Percentiles rank a stretch among this genome's conserved stretches.
Conservation (phyloP, 352 stramenopile species). For the Stramenopiles sp. region DNA sequence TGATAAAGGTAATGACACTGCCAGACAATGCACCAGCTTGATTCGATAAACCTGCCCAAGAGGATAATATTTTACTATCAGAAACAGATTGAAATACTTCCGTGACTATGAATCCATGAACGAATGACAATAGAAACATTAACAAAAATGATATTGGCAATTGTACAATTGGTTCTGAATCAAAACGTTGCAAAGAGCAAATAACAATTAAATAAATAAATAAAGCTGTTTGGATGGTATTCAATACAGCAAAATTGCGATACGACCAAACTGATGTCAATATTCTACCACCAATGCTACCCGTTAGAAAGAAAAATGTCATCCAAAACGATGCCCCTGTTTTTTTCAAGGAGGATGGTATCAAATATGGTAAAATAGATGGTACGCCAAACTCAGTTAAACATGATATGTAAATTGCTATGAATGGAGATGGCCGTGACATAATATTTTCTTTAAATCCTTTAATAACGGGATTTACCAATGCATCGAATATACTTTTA, state of each 20-base stretch:
- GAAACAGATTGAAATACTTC: background rate
- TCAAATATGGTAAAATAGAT: background rate
- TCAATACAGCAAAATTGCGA: background rate
- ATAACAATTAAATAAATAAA: background rate
- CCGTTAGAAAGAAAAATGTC: background rate
- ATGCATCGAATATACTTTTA: background rate
- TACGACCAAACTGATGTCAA: background rate
- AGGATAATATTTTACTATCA: background rate
- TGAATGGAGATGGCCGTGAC: background rate
- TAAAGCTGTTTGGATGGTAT: background rate
- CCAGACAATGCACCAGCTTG: background rate
- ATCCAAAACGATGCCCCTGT: background rate
- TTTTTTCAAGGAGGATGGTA: background rate
- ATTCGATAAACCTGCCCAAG: background rate
- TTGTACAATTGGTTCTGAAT: no score
- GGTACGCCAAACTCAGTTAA: background rate
- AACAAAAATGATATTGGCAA: background rate
- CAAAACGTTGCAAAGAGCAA: background rate
- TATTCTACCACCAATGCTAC: background rate
- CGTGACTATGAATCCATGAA: background rate
- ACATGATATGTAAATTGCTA: background rate
- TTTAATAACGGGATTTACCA: background rate
- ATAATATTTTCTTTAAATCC: background rate
- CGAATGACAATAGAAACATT: background rate
- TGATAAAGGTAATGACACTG: background rate